Base-by-base conservation (phyloP, 2,329 filamentous ascomycete species). In the Aspergillus alliaceus region DNA sequence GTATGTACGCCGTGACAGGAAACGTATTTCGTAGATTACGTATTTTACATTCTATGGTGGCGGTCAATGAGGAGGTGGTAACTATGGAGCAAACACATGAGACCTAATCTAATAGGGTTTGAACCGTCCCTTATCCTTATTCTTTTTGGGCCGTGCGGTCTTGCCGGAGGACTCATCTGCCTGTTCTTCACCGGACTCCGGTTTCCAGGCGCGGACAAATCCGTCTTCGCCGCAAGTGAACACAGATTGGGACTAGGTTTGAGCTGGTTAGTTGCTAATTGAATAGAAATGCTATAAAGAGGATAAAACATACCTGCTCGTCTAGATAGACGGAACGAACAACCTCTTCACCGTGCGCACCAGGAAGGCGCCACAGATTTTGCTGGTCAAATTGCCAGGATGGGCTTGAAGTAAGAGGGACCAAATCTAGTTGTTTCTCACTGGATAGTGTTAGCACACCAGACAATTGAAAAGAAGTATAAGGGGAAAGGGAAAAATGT, bases 321-420 rank as follows among this genome's bases (percentile, higher is more conserved):
- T 79, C 76, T n/a, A 79, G 59, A 64, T 72, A 75, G 7, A 80
- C 68, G 0, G 79, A 77, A 40, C 79, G 76, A 12, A 80, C 76
- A 37, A 81, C 69, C 55, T 81, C 79, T 54, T 77, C 77, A 5
- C 78, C 77, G 64, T 81, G 79, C n/a, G 75, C 77, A 39, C 73
- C 75, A n/a, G 76, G 72, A 35, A 79, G 66, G 25, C 72, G 73
- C 69, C 79, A 75, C 22, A 73, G 63, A 48, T 72, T 75, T 35
- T 70, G 66, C 48, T 69, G 67, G 62, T 77, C 72, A 47, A 79
- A 72, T 32, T 69, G 68, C 72, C 78, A 77, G 20, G 69, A 64
- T 12, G 72, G 72, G 8, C 60, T 65, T 0, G 69, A 63, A 18
- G 67, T 59, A 15, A 79, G 67, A 25, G 75, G 77, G 22, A 79